These are phyloP conservation scores for Naganishia kalamii DNA, from an alignment of 768 basidiomycete genomes.

Conservation along the genomic window DNA sequence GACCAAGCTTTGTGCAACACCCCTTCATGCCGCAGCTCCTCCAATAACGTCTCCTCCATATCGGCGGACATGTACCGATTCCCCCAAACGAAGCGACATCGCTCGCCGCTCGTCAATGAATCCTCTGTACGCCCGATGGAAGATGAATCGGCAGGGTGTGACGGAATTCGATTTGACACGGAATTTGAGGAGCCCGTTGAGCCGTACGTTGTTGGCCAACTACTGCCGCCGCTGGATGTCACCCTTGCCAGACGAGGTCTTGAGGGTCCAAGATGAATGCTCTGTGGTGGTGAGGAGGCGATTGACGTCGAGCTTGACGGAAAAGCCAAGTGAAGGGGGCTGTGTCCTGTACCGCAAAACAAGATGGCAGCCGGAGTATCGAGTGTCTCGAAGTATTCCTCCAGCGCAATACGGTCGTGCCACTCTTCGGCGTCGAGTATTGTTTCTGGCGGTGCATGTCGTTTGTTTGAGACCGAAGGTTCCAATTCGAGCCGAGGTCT, in stretches of 20 bases:
- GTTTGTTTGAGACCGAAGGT: background rate
- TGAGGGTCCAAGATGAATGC: background rate
- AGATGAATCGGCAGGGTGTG: background rate
- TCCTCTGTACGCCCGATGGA: background rate
- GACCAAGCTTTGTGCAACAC: background rate
- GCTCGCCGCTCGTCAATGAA: background rate
- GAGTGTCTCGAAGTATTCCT: background rate
- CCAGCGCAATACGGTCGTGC: background rate
- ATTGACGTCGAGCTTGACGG: background rate
- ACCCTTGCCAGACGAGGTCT: background rate
- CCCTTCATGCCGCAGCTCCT: background rate
- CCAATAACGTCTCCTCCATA: background rate
- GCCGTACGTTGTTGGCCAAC: constrained; percentile 2
- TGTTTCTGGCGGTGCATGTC: background rate
- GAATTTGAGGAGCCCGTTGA: background rate
- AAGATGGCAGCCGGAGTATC: background rate
- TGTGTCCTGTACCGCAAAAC: background rate
- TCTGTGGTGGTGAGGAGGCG: background rate
- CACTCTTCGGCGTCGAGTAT: too few relatives aligned
- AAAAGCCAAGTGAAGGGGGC: background rate
- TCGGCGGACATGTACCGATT: background rate
- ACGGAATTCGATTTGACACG: background rate
- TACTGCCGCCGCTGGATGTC: background rate
- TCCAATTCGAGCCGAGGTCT: too few relatives aligned
- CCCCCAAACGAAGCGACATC: background rate